phyloP scores from a whole-genome alignment of 2,329 filamentous ascomycete genomes.

The Pseudocercospora cruenta region DNA sequence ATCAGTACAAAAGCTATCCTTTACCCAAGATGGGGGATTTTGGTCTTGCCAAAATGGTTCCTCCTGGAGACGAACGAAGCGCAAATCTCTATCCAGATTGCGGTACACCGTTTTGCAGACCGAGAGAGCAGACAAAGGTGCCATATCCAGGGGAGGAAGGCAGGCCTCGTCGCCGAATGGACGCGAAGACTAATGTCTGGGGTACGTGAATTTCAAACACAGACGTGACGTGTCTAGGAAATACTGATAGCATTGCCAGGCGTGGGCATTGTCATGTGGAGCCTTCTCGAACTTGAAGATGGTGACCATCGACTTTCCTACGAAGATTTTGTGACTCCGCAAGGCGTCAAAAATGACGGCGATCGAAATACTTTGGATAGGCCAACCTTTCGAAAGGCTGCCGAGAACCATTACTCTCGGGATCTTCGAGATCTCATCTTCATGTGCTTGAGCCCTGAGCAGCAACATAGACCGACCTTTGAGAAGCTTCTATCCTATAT shows the following conservation, averaged over 20 bases:
- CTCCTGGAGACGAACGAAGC: background rate
- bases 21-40: constrained; percentile 21
- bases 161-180: background rate
- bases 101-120: background rate
- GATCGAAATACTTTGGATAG: background rate
- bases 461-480: background rate
- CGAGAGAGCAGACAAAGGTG: background rate
- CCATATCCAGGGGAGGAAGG: background rate
- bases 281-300: constrained; percentile 8
- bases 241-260: background rate
- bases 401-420: background rate
- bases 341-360: background rate
- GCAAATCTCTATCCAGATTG: background rate
- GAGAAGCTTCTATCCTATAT: background rate
- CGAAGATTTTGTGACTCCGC: background rate
- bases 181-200: constrained; percentile 23
- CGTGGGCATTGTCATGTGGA: constrained; percentile 21
- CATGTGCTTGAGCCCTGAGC: background rate
- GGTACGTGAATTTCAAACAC: background rate
- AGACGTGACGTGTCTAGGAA: background rate
- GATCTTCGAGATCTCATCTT: background rate
- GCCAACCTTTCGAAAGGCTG: background rate
- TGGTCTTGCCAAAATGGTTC: constrained; percentile 12
- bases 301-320: background rate
- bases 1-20: constrained; percentile 13